Base-by-base conservation (phyloP, 1,284 basidiomycete species). In the Malassezia dermatis region DNA sequence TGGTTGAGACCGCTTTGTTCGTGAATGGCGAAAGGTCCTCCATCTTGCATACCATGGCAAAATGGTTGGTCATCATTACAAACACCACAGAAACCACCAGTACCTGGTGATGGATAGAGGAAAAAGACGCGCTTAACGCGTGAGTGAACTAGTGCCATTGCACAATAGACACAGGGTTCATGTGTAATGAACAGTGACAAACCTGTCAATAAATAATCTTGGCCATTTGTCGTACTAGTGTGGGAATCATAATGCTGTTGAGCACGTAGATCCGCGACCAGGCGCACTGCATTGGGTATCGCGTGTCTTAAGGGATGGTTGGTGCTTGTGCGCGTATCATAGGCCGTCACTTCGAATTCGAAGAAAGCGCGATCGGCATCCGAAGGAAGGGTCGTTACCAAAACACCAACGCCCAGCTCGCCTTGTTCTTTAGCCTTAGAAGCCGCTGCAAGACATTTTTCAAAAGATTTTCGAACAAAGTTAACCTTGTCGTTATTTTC, bases 1-100 rank as follows among this genome's bases (percentile, higher is more conserved):
- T 77, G 77, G 54, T 77, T 77, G 15, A 77, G 53, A 0, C 76
- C 74, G 31, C 63, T 68, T 48, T 77, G 75, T 58, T 78, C 77
- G 46, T 78, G 77, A 11, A 78, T 58, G 5, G 65, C 65, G 45
- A 71, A 76, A 13, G 68, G 54, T 1, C 71, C 71, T 1, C 71
- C 71, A 37, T 67, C 68, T 8, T 52, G 23, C 8, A 44, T 64
- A 1, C 51, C 64, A 5, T 61, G 53, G 45, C 63, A 65, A 11
- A 28, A 30, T 15, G 49, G 34, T 13, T 61, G 35, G 0, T 62
- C 54, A 26, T 48, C 24, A 12, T 28, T 27, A 15, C 2, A 24
- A 26, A 28, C 46, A 19, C 71, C 70, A 47, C 69, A 69, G 40
- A 67, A 73, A 0, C 55, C 71, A 7, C 71, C 71, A 0, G 66